These are phyloP conservation scores for Cutaneotrichosporon sp. DNA, from an alignment of 1,284 basidiomycete genomes.

Conservation along the genomic window DNA sequence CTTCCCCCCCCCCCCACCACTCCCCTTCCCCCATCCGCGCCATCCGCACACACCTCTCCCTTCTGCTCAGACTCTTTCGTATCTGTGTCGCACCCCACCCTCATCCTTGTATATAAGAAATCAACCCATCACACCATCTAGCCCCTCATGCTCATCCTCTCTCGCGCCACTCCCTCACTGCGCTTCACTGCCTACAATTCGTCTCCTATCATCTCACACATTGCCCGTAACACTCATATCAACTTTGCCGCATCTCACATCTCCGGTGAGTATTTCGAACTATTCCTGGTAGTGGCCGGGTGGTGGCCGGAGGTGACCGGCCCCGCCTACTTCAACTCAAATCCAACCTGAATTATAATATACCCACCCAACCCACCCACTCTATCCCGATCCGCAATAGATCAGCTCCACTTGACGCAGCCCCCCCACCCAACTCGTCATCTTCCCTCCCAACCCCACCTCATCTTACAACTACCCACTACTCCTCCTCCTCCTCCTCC, in stretches of 20 bases:
- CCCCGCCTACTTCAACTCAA: background rate
- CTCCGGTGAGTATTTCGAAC: constrained; percentile 7
- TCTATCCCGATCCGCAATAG: background rate
- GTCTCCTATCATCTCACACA: background rate
- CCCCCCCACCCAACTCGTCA: background rate
- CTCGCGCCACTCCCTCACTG: constrained; percentile 9
- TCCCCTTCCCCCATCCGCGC: no score
- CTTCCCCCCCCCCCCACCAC: background rate
- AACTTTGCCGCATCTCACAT: constrained; percentile 9
- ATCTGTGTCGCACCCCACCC: background rate
- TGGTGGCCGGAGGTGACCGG: background rate
- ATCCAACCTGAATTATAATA: background rate
- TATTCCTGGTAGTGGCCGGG: background rate
- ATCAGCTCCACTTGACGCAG: background rate
- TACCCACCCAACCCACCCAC: background rate
- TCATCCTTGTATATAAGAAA: constrained; percentile 5
- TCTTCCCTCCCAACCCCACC: background rate
- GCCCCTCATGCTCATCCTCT: constrained; percentile 11
- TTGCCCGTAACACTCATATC: background rate
- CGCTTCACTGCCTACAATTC: constrained; percentile 4
- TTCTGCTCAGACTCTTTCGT: constrained; percentile 1
- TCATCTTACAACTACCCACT: background rate
- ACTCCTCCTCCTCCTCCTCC: constrained; percentile 3
- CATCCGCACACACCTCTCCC: no score
- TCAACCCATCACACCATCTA: background rate